phyloP scores from a whole-genome alignment of 441 rosid species.

The Mallotus repandus region DNA sequence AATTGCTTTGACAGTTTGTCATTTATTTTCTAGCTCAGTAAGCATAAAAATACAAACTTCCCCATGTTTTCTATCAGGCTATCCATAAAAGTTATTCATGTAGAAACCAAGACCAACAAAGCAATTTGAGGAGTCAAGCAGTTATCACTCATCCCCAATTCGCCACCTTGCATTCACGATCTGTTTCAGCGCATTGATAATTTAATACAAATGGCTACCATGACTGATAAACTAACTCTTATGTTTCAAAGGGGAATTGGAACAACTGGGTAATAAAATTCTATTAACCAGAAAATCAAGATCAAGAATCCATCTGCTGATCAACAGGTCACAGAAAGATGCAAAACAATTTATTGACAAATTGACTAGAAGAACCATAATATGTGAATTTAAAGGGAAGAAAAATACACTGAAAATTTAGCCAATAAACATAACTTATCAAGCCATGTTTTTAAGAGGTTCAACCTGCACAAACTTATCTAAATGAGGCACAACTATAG shows the following conservation, averaged over 20 bases:
- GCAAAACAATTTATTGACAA: background rate
- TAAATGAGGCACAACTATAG: conserved; percentile 7
- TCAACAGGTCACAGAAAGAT: too few relatives aligned
- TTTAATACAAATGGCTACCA: background rate
- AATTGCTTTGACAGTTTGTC: background rate
- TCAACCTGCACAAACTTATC: conserved; percentile 18
- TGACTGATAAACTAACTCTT: too few relatives aligned
- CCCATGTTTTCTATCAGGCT: too few relatives aligned
- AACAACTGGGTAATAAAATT: background rate
- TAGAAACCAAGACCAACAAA: too few relatives aligned
- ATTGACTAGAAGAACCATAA: background rate
- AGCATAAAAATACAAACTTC: background rate
- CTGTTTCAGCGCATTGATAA: background rate
- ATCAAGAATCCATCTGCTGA: background rate
- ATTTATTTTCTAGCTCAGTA: background rate
- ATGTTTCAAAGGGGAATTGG: background rate
- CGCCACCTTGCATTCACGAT: background rate
- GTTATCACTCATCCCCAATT: too few relatives aligned
- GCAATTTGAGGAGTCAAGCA: too few relatives aligned
- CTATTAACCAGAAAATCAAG: background rate
- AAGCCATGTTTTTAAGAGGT: background rate
- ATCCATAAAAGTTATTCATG: too few relatives aligned
- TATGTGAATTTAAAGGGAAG: background rate
- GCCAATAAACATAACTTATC: conserved; percentile 1
- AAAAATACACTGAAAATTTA: conserved; percentile 6